Base-by-base conservation (phyloP, 441 rosid species). In the Adansonia gregorii region DNA sequence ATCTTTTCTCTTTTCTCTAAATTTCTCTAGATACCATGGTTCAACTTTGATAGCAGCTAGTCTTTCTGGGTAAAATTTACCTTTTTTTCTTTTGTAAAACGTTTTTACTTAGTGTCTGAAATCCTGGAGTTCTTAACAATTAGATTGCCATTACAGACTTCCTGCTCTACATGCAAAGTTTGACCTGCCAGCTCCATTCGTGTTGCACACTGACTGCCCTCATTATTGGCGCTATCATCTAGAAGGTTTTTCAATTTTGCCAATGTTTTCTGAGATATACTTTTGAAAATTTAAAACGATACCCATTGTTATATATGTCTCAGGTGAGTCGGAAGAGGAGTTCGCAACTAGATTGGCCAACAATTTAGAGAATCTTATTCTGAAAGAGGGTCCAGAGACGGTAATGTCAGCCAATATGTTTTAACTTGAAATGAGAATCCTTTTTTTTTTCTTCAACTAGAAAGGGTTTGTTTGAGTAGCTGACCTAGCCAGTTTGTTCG, bases 191-290 rank as follows among this genome's bases (percentile, higher is more conserved):
- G 98, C 98, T 66, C 98, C 98, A 39, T 96, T 96, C 77, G 94
- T 96, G 66, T 67, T 93, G 79, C 98, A 96, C 73, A 93, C 99
- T 8, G 98, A 96, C 84, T 96, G 99, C 81, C 98, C 99, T 85
- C 99, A 96, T 85, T 96, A 96, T 81, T 96, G 99, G 98, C 94
- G 98, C 73, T 90, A 82, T 83, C 98, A 93, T 87, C 93, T 88
- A 83, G 92, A 90, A 87, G 99, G 99, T 96, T 79, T 35, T 69
- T 72, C 43, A 3, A 41, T 58, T 51, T 70, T 11, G n/a, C 77
- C 56, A 56, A 35, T 76, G 17, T 45, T 75, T 11, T 73, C 19
- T 6, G 64, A 60, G 72, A 52, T 24, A 39, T 86, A 59, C 61
- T 81, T 64, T 64, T 54, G 43, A 60, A 56, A 39, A 22, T 70